Evolutionary conservation across 345 rosid species (phyloP), one percentile per base, ranked within the genome.

Genomic region (Eucalyptus shirleyi): DNA sequence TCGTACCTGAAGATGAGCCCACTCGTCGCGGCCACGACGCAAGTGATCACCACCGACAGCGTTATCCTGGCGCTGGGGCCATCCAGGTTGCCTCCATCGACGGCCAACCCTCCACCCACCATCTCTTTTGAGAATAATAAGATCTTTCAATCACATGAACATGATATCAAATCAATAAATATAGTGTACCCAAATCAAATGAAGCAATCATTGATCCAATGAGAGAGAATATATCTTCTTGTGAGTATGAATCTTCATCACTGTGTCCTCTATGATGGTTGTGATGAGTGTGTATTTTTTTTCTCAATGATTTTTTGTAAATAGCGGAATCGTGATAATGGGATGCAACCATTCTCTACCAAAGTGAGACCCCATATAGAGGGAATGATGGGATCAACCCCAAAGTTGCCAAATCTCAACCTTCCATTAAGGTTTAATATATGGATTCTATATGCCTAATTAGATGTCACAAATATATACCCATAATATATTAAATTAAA

Each of bases 1-100:
- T 96, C 98, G 87, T 95, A 97, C 26, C 98, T 98, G 91, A 95
- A 97, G 26, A 97, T 94, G 90, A 97, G 99, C 87, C 98, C 98
- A 45, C 98, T 91, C 21, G 97, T 91, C 26, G 98, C 99, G 62
- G 96, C 98, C 7, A 97, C 95, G 89, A 97, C 59, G 93, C 99
- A 94, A 55, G 97, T 92, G 92, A 95, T 88, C 88, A 94, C 93
- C 89, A 96, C 95, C 26, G 96, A 92, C 45, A 60, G 88, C 50
- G 97, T 89, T 88, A 96, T 93, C 92, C 91, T 94, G 87, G 93
- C 91, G 89, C 90, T 88, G 21, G 91, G 91, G 87, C 56, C 69
- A 87, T 59, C 32, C 87, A 34, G 77, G 40, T 92, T 62, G 53
- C 90, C 93, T 44, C 93, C 93, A 23, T 91, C 88, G 87, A 87